Percentiles rank a stretch among this genome's conserved stretches.
Evolutionary conservation across 495 filamentous ascomycete species (phyloP).

Genomic region (Daldinia bambusicola): DNA sequence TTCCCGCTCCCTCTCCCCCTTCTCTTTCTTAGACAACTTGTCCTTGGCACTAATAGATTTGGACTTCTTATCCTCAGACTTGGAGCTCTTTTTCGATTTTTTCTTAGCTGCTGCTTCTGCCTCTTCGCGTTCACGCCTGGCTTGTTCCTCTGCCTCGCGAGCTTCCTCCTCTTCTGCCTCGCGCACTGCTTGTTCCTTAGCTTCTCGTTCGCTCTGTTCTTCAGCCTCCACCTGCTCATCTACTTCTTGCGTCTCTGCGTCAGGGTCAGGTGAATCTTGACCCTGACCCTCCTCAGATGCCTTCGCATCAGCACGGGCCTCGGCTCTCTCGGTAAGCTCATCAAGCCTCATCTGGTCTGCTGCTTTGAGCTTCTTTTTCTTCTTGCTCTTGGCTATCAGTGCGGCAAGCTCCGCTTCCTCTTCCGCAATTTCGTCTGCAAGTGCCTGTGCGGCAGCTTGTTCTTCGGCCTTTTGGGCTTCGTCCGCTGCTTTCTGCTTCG

Average conservation of each 20-base stretch:
- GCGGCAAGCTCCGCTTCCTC: conserved; percentile 40
- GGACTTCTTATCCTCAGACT: conserved; percentile 45
- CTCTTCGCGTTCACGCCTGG: conserved; percentile 45
- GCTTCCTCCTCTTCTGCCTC: conserved; percentile 51
- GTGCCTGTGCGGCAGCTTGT: conserved; percentile 36
- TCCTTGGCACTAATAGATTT: conserved; percentile 41
- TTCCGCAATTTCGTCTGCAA: conserved; percentile 45
- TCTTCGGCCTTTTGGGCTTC: conserved; percentile 36
- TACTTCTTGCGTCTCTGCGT: conserved; percentile 40
- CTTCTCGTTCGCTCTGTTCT: conserved; percentile 43
- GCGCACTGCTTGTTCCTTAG: conserved; percentile 32
- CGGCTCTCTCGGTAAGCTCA: conserved; percentile 51
- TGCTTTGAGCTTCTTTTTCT: conserved; percentile 48
- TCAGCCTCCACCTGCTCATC: conserved; percentile 52
- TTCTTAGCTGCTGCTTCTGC: conserved; percentile 52
- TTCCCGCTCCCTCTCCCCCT: conserved; percentile 23
- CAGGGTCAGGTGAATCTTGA: conserved; percentile 27
- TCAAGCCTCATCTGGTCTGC: conserved; percentile 52
- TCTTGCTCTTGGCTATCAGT: conserved; percentile 37
- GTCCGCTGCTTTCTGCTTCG: conserved; percentile 27
- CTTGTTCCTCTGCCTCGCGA: conserved; percentile 45
- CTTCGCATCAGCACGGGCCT: conserved; percentile 45
- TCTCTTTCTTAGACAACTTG: conserved; percentile 41
- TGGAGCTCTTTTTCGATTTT: conserved; percentile 56
- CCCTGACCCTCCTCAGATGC: conserved; percentile 46